Evolutionary conservation across 1,284 basidiomycete species (phyloP).

Genomic region (Rhodotorula glutinis): DNA sequence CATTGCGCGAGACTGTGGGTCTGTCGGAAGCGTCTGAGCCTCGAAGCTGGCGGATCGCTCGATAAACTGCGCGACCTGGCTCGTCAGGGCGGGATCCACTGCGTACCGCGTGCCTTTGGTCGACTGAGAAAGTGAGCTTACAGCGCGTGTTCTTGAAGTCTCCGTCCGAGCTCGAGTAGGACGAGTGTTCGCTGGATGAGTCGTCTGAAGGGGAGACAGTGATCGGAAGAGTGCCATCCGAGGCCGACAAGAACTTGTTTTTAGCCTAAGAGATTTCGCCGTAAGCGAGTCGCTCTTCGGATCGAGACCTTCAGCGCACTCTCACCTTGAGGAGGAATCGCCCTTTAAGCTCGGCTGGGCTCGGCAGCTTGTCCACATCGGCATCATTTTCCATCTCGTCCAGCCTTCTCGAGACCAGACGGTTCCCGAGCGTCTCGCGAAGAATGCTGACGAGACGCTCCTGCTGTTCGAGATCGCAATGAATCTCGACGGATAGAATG

Average conservation of each 20-base stretch:
- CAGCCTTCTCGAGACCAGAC: slow-evolving; percentile 55
- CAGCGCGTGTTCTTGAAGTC: slow-evolving; percentile 39
- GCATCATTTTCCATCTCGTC: slow-evolving; percentile 53
- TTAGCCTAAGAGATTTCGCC: slow-evolving; percentile 37
- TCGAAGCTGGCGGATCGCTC: slow-evolving; percentile 28
- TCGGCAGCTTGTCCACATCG: slow-evolving; percentile 64
- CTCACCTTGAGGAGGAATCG: slow-evolving; percentile 78
- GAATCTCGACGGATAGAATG: slow-evolving; percentile 91
- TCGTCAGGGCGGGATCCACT: too few species aligned
- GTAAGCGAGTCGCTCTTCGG: too few species aligned
- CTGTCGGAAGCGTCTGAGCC: slow-evolving; percentile 2
- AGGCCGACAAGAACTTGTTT: slow-evolving; percentile 32
- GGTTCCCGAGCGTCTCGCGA: slow-evolving; percentile 70
- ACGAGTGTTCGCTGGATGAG: slow-evolving; percentile 31
- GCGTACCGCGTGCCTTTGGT: too few species aligned
- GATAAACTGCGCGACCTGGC: slow-evolving; percentile 22
- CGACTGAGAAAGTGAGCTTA: too few species aligned
- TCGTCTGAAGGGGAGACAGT: slow-evolving; percentile 18
- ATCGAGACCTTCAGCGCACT: too few species aligned
- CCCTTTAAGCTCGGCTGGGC: slow-evolving; percentile 78
- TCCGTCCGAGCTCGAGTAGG: slow-evolving; percentile 42
- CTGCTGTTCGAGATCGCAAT: slow-evolving; percentile 79
- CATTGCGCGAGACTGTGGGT: slow-evolving; percentile 8
- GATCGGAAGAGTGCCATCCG: slow-evolving; percentile 19
- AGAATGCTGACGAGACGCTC: slow-evolving; percentile 76